These are phyloP conservation scores for Heliocybe sulcata DNA, from an alignment of 1,284 basidiomycete genomes.

Conservation along the genomic window DNA sequence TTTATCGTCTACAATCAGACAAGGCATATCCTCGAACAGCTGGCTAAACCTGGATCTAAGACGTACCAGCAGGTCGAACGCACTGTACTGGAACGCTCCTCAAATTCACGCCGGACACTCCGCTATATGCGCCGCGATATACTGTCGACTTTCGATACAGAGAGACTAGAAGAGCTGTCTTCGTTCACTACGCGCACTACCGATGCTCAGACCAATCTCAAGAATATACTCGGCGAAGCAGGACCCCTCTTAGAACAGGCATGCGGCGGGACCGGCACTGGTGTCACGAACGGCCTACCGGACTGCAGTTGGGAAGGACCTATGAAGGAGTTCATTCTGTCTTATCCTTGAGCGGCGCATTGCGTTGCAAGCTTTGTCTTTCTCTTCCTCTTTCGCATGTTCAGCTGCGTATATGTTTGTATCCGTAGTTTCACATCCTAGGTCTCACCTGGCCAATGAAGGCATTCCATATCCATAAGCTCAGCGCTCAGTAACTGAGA, in stretches of 20 bases:
- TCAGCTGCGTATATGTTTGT: background rate
- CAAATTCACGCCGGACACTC: constrained; percentile 4
- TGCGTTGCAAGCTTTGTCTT: background rate
- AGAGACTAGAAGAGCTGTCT: constrained; percentile 2
- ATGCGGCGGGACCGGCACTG: constrained; percentile 41
- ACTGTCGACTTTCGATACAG: background rate
- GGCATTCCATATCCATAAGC: background rate
- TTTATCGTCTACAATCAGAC: constrained; percentile 44
- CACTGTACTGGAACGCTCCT: constrained; percentile 24
- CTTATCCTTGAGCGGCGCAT: constrained; percentile 42
- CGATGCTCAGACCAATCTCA: constrained; percentile 17
- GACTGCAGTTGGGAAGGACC: constrained; percentile 51
- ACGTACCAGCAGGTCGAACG: constrained; percentile 34
- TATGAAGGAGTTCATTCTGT: constrained; percentile 58
- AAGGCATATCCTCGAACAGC: constrained; percentile 23
- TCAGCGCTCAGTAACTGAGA: background rate
- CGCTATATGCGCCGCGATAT: constrained; percentile 3
- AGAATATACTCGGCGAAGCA: constrained; percentile 27
- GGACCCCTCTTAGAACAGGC: constrained; percentile 24
- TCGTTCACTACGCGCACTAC: constrained; percentile 12
- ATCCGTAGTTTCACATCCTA: background rate
- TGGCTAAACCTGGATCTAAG: constrained; percentile 28
- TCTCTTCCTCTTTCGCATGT: background rate
- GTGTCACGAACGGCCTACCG: constrained; percentile 30
- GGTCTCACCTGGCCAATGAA: background rate